Evolutionary conservation across 768 basidiomycete genomes (phyloP).

Genomic region (Tremella yokohamensis): DNA sequence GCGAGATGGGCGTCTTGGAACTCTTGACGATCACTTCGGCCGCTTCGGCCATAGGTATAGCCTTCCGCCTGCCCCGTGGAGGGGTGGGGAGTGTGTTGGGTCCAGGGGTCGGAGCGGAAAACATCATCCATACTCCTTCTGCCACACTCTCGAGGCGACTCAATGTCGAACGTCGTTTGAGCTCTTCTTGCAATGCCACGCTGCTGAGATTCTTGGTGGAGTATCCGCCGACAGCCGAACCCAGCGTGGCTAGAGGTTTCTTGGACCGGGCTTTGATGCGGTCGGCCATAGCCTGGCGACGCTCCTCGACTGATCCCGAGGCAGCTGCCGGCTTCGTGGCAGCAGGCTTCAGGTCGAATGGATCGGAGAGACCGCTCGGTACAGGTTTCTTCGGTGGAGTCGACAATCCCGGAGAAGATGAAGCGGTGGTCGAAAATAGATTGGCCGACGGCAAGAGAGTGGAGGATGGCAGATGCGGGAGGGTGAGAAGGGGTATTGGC

Average conservation of each 20-base stretch:
- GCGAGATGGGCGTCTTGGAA: conserved; percentile 50
- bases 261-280: conserved; percentile 48
- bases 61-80: conserved; percentile 36
- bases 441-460: conserved; percentile 33
- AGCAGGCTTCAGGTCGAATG: conserved; percentile 27
- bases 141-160: conserved; percentile 49
- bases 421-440: conserved; percentile 21
- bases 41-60: conserved; percentile 48
- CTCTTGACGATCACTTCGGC: conserved; percentile 50
- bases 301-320: conserved; percentile 39
- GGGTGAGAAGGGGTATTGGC: conserved; percentile 37
- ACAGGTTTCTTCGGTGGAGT: conserved; percentile 18
- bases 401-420: conserved; percentile 10
- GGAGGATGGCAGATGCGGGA: conserved; percentile 37
- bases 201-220: conserved; percentile 10
- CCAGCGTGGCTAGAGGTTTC: conserved; percentile 22
- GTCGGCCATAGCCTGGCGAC: conserved; percentile 47
- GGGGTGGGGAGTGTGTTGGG: conserved; percentile 27
- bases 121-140: conserved; percentile 52
- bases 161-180: conserved; percentile 49
- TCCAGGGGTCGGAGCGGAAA: conserved; percentile 35
- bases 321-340: neutral
- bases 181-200: conserved; percentile 33
- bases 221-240: conserved; percentile 18
- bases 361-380: conserved; percentile 29